Percentiles rank a stretch among this genome's conserved stretches.
phyloP scores from a whole-genome alignment of 305 asterid genomes.

The Fraxinus floribunda region DNA sequence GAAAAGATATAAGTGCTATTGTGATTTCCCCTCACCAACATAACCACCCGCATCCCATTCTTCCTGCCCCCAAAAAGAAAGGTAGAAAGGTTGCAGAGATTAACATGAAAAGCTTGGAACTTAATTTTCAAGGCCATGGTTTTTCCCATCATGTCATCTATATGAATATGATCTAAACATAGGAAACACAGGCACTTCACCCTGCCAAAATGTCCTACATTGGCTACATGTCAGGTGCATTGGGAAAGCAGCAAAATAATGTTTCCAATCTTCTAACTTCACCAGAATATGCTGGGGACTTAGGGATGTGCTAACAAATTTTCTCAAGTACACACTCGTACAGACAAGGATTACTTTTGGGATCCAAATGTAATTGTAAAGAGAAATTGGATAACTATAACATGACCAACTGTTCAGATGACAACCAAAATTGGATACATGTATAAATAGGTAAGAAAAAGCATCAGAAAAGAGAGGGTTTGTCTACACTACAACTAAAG shows the following conservation, averaged over 20 bases:
- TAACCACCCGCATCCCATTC: neutral
- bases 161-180: neutral
- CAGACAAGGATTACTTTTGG: neutral
- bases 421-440: neutral
- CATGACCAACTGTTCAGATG: neutral
- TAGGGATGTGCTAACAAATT: neutral
- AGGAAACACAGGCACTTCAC: neutral
- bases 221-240: neutral
- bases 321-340: neutral
- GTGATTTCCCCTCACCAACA: neutral
- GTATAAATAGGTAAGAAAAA: neutral
- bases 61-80: neutral
- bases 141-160: neutral
- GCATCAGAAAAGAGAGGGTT: neutral
- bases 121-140: neutral
- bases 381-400: neutral
- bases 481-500: neutral
- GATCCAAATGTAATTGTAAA: neutral
- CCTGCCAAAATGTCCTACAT: neutral
- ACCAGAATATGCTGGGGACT: neutral
- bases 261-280: neutral
- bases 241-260: neutral
- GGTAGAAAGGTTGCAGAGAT: neutral
- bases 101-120: neutral
- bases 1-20: neutral